Evolutionary conservation across 192 early-diverging fungal genomes (phyloP), one percentile per base, ranked within the genome.

Genomic region (Coemansia sp.): DNA sequence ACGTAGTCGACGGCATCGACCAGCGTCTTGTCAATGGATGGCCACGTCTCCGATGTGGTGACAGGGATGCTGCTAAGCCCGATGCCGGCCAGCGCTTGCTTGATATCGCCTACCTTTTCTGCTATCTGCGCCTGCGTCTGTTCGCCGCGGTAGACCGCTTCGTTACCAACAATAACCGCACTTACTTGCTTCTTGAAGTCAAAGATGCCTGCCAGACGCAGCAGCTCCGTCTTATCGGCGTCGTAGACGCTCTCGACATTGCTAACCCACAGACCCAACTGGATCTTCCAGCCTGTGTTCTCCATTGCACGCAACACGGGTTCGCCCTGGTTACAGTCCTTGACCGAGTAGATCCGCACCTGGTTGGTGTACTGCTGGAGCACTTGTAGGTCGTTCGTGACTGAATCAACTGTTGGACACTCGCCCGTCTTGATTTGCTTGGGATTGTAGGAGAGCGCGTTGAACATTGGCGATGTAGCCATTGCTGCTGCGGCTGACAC

Each of bases 181-280:
- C 59, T 69, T 38, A 86, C 84, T 3, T 79, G 79, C 66, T 70
- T 71, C 37, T 79, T 64, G 54, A 76, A 61, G 64, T 70, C 61
- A 64, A 79, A 71, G 59, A 67, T 48, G 11, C 73, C 64, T 14
- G 82, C 70, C 4, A 79, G 64, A 4, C 75, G 64, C 15, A 68
- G n/a, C 3, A 78, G 80, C 53, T 80, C 78, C 13, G 64, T 54
- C 53, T 55, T 55, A 37, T 78, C 84, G 4, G 48, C 58, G 20
- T 79, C 25, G 66, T 79, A 85, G 6, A 74, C 64, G 5, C 41
- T 59, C 33, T 68, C 68, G 68, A 78, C 81, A 19, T 74, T 57
- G 73, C 84, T 84, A 47, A 89, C 82, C 88, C 88, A 89, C 40
- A 89, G 70, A 1, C 86, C 87, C 2, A 87, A 62, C 57, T 84